Evolutionary conservation across 495 filamentous ascomycete genomes (phyloP).

Genomic region (Hypoxylon trugodes): DNA sequence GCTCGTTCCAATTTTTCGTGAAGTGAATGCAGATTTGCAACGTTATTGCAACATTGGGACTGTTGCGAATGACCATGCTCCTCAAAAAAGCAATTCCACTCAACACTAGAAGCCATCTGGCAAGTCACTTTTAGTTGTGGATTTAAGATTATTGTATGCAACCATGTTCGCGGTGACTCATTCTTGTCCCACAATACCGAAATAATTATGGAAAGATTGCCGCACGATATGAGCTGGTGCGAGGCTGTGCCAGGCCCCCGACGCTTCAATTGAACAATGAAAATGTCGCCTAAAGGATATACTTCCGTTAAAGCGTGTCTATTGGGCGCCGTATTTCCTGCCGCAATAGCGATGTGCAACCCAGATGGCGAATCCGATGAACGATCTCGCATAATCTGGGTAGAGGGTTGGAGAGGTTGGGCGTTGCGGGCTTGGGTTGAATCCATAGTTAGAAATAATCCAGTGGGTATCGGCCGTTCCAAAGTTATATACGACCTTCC

Average conservation of each 20-base stretch:
- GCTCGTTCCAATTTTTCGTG: neutral
- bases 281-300: slow-evolving; percentile 11
- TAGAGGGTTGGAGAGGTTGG: neutral
- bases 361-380: neutral
- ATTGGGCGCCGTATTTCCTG: neutral
- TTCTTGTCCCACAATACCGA: slow-evolving; percentile 20
- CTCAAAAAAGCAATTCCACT: slow-evolving; percentile 16
- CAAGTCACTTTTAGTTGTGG: neutral
- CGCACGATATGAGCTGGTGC: slow-evolving; percentile 19
- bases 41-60: neutral
- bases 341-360: neutral
- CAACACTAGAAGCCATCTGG: neutral
- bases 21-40: neutral
- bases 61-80: neutral
- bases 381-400: neutral
- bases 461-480: neutral
- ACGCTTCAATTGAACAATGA: neutral
- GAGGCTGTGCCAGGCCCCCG: neutral
- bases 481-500: neutral
- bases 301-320: neutral
- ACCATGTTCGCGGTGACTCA: neutral
- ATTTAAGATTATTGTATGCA: slow-evolving; percentile 9
- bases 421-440: neutral
- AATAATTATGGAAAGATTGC: neutral
- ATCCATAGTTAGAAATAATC: slow-evolving; percentile 11